phyloP scores from a whole-genome alignment of 768 basidiomycete species.

The Panaeolus cyanescens region DNA sequence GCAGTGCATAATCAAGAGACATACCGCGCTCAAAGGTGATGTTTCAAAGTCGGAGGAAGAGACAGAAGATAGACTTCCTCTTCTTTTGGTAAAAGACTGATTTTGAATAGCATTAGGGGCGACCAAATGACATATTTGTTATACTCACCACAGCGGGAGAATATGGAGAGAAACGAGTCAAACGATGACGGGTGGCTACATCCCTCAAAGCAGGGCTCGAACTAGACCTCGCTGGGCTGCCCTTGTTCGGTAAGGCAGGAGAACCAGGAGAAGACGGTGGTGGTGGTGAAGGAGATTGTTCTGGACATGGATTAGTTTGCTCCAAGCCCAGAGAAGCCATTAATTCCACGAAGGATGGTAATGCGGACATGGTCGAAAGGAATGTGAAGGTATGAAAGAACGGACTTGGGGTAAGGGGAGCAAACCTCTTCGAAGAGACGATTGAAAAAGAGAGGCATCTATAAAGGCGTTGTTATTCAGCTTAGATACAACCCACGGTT shows the following conservation, averaged over 20 bases:
- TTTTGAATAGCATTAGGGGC: background rate
- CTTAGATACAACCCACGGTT: constrained; percentile 61
- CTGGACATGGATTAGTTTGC: constrained; percentile 37
- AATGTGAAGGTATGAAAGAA: constrained; percentile 26
- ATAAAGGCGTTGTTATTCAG: constrained; percentile 40
- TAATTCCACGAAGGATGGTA: constrained; percentile 87
- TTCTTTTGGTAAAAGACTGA: constrained; percentile 41
- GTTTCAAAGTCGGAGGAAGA: constrained; percentile 41
- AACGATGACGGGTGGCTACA: constrained; percentile 34
- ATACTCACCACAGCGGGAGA: constrained; percentile 40
- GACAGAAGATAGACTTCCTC: constrained; percentile 49
- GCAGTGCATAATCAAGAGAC: constrained; percentile 9
- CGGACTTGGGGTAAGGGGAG: constrained; percentile 32
- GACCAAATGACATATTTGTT: constrained; percentile 3
- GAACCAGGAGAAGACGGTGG: constrained; percentile 48
- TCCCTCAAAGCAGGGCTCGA: constrained; percentile 49
- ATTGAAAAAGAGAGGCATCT: constrained; percentile 29
- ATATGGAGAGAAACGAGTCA: constrained; percentile 53
- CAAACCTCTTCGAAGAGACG: constrained; percentile 34
- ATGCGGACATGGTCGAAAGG: constrained; percentile 56
- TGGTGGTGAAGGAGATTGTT: constrained; percentile 40
- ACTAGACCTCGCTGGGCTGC: constrained; percentile 38
- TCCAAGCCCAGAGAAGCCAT: constrained; percentile 83
- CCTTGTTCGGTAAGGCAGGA: constrained; percentile 36
- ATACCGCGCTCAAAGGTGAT: constrained; percentile 31